A percentile compares a stretch with the other conserved stretches of the same genome.
Conservation (phyloP, 148 eudicot species). For the Cornus florida region DNA sequence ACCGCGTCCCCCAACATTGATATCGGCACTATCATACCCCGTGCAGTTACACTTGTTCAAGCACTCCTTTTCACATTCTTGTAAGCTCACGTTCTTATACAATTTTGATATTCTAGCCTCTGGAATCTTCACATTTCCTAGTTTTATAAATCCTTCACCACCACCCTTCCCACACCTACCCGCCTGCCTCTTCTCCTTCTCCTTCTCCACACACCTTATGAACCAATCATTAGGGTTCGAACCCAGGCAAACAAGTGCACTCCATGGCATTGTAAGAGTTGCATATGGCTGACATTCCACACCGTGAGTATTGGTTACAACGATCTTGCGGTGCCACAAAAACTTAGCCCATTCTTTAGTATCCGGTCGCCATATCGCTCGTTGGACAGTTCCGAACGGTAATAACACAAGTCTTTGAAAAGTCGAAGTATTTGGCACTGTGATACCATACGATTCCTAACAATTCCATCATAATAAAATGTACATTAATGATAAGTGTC, state of each 20-base stretch:
- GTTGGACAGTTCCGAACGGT: slow-evolving; percentile 33
- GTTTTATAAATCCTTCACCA: slow-evolving; percentile 41
- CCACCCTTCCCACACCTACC: slow-evolving; percentile 24
- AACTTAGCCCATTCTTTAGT: slow-evolving; percentile 21
- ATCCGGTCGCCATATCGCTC: slow-evolving; percentile 34
- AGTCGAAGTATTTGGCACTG: slow-evolving; percentile 24
- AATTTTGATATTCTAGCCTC: slow-evolving; percentile 26
- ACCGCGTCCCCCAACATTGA: slow-evolving; percentile 27
- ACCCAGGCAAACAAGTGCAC: slow-evolving; percentile 27
- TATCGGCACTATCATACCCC: slow-evolving; percentile 36
- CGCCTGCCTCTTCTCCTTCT: slow-evolving; percentile 26
- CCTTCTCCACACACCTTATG: slow-evolving; percentile 27
- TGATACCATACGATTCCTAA: too few species aligned
- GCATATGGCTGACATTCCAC: slow-evolving; percentile 28
- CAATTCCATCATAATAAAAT: too few species aligned
- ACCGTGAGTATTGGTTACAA: not conserved
- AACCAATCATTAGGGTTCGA: slow-evolving; percentile 27
- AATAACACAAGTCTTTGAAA: slow-evolving; percentile 37
- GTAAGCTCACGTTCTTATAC: slow-evolving; percentile 20
- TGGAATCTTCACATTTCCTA: slow-evolving; percentile 35
- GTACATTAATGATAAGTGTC: too few species aligned
- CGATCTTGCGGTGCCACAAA: slow-evolving; percentile 33
- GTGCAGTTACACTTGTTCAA: slow-evolving; percentile 39
- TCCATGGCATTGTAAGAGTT: slow-evolving; percentile 22
- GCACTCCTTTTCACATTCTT: slow-evolving; percentile 30